Conservation (phyloP, 768 basidiomycete genomes). For the Tulasnella sp. region DNA sequence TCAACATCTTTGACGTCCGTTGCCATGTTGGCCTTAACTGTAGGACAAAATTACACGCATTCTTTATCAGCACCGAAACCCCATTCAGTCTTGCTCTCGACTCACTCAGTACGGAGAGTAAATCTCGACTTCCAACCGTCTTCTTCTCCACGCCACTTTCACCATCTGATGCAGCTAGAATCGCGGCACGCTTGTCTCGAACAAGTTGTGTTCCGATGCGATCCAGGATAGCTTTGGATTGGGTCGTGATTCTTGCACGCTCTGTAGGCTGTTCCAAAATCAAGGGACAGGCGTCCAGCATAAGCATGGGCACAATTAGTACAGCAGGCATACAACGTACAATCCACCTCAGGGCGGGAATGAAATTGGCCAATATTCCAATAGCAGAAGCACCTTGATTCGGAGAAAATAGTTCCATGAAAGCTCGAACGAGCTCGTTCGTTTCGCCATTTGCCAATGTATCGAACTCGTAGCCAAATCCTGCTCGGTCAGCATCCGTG, state of each 20-base stretch:
- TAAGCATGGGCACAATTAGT: too few relatives aligned
- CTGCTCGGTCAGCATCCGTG: conserved; percentile 27
- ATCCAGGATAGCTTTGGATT: conserved; percentile 6
- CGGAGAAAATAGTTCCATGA: conserved; percentile 35
- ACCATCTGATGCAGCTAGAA: background rate
- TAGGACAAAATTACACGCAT: background rate
- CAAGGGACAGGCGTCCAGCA: background rate
- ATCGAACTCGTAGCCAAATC: conserved; percentile 42
- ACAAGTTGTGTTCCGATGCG: conserved; percentile 14
- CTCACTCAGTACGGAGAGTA: conserved; percentile 17
- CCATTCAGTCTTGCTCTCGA: conserved; percentile 38
- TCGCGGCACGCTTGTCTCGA: background rate
- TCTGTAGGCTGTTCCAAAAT: conserved; percentile 1
- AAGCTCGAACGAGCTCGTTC: conserved; percentile 40
- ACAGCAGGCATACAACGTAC: too few relatives aligned
- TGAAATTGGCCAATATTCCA: background rate
- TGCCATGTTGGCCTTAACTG: conserved; percentile 40
- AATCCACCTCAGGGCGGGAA: background rate
- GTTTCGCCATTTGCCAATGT: conserved; percentile 35
- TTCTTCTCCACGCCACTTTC: background rate
- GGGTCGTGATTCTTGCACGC: background rate
- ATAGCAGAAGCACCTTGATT: background rate
- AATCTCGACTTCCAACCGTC: background rate
- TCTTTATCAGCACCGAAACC: conserved; percentile 44
- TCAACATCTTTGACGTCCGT: conserved; percentile 37